Evolutionary conservation across 2,329 filamentous ascomycete genomes (phyloP), one percentile per base, ranked within the genome.

Genomic region (Mycosphaerella arachidis): DNA sequence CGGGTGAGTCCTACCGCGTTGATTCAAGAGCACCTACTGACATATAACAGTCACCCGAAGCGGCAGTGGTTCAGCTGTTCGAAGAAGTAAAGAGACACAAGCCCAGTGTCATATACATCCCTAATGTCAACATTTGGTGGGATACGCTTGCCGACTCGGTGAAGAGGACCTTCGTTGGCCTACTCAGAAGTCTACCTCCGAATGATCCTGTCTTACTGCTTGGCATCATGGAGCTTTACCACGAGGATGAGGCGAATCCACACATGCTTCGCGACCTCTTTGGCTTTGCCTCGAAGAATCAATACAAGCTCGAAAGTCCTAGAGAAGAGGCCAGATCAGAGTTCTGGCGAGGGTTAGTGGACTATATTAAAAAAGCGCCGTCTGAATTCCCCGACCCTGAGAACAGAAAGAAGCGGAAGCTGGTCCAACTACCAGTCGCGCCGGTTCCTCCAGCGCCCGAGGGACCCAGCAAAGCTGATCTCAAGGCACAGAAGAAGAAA

Each of bases 61-160:
- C 94, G 66, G 90, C 92, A 9, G 86, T 99, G 64, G 91, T 96
- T 12, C 88, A 92, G 66, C 81, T 96, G 7, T 97, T 99, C 71
- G 87, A 90, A 0, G 94, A 97, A 77, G 90, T 96, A 40, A 91
- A 93, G 74, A 87, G 92, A 40, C 92, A 97, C 73, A 97, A 96
- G 74, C 94, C 94, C 0, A 95, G 92, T 72, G 91, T 97, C 40
- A 94, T 99, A 55, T 97, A 92, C 75, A 89, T 99, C 48, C 93
- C 94, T 1, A 88, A 92, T 66, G 85, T 97, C 53, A 90, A 96
- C 66, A 84, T 88, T 7, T 99, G 94, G 94, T 93, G 91, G 71
- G 77, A 84, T 12, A 87, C 89, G 0, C 78, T 91, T 43, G 85
- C 87, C 2, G 77, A 78, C 12, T 72, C 80, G 13, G 84, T 85